phyloP scores from a whole-genome alignment of 805 yeast genomes.

The Candida jianshihensis region DNA sequence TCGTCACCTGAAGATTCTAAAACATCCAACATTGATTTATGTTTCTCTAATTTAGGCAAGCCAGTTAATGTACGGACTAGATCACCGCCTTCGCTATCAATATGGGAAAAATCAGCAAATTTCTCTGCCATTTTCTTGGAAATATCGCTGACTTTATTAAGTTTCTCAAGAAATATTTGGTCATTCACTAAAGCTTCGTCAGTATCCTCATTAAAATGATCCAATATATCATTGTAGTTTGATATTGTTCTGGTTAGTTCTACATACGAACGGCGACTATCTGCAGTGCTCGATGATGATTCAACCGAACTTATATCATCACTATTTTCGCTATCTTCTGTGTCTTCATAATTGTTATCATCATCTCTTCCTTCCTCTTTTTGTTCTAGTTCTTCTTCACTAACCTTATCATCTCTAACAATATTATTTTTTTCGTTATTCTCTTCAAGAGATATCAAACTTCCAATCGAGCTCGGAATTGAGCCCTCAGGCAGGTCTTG shows the following conservation, averaged over 20 bases:
- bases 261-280: too few species aligned
- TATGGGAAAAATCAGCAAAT: slow-evolving; percentile 26
- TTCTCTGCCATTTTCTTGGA: slow-evolving; percentile 14
- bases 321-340: too few species aligned
- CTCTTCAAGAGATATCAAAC: too few species aligned
- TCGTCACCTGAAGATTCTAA: slow-evolving; percentile 4
- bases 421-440: too few species aligned
- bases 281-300: too few species aligned
- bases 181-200: slow-evolving; percentile 1
- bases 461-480: not conserved
- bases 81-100: slow-evolving; percentile 32
- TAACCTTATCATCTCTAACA: not conserved
- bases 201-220: slow-evolving; percentile 1
- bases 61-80: slow-evolving; percentile 37
- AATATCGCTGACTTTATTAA: slow-evolving; percentile 18
- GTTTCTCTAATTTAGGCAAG: slow-evolving; percentile 17
- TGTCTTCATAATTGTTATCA: too few species aligned
- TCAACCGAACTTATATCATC: too few species aligned
- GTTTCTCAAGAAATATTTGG: slow-evolving; percentile 5
- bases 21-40: slow-evolving; percentile 22
- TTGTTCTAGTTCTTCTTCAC: too few species aligned
- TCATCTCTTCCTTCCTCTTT: too few species aligned
- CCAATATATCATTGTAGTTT: slow-evolving; percentile 3
- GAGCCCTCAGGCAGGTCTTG: slow-evolving; percentile 6
- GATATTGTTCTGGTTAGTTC: slow-evolving; percentile 7